phyloP scores from a whole-genome alignment of 1,139 yeast species.

The Scheffersomyces titani region DNA sequence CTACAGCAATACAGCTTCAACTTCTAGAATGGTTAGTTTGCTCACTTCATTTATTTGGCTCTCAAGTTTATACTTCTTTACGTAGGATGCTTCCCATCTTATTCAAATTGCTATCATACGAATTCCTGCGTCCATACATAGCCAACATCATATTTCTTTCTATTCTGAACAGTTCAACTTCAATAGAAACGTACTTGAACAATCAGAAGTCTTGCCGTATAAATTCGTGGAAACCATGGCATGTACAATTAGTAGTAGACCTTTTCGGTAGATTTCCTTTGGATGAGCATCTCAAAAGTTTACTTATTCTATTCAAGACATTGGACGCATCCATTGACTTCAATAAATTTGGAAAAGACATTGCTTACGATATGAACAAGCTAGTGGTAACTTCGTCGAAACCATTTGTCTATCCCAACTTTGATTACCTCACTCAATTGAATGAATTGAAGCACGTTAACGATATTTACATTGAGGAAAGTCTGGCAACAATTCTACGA shows the following conservation, averaged over 20 bases:
- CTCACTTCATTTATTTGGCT: constrained; percentile 29
- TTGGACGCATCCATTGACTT: constrained; percentile 26
- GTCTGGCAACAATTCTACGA: constrained; percentile 15
- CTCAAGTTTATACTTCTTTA: constrained; percentile 14
- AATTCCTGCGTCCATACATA: constrained; percentile 41
- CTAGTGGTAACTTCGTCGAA: constrained; percentile 19
- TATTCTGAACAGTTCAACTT: constrained; percentile 20
- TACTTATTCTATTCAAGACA: constrained; percentile 25
- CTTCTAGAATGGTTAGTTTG: constrained; percentile 35
- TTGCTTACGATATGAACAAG: constrained; percentile 11
- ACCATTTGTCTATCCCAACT: constrained; percentile 25
- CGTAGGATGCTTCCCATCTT: constrained; percentile 29
- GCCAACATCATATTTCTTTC: constrained; percentile 43
- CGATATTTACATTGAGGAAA: background rate
- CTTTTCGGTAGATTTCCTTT: constrained; percentile 34
- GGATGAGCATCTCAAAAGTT: constrained; percentile 29
- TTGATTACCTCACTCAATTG: constrained; percentile 9
- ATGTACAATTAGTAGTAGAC: constrained; percentile 33
- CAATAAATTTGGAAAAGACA: constrained; percentile 6
- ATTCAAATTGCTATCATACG: constrained; percentile 44
- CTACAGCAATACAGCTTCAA: constrained; percentile 22
- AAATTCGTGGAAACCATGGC: constrained; percentile 41
- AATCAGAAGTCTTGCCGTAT: constrained; percentile 8
- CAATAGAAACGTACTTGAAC: constrained; percentile 11
- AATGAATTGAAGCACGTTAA: constrained; percentile 2